A percentile compares a stretch with the other conserved stretches of the same genome.
Conservation (phyloP, 192 early-diverging fungal genomes). For the Helicostylum pulchrum region DNA sequence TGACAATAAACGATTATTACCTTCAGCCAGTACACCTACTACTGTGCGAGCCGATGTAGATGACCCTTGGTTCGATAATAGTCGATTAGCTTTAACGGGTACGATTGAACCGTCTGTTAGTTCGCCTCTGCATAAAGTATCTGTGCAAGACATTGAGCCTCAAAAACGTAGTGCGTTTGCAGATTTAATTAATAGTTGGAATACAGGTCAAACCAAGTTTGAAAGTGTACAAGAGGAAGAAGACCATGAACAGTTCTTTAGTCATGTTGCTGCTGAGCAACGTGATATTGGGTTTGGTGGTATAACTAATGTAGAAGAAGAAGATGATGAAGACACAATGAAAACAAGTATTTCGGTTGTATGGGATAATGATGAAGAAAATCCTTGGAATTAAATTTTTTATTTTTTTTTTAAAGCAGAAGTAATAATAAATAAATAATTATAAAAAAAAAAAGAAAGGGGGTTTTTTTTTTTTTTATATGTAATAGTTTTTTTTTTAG, state of each 20-base stretch:
- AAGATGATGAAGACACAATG: not conserved
- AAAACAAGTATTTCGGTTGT: not conserved
- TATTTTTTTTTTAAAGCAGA: not conserved
- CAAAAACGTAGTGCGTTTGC: conserved; percentile 28
- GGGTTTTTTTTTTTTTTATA: no score
- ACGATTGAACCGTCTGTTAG: conserved; percentile 13
- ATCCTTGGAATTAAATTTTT: conserved; percentile 19
- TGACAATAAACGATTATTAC: not conserved
- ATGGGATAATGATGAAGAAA: conserved; percentile 16
- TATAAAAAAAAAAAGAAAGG: not conserved
- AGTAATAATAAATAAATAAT: not conserved
- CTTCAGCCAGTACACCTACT: conserved; percentile 18
- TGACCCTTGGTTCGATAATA: conserved; percentile 2
- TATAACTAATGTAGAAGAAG: conserved; percentile 6
- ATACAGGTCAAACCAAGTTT: not conserved
- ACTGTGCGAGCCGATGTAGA: not conserved
- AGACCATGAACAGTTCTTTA: conserved; percentile 14
- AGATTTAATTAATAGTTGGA: conserved; percentile 31
- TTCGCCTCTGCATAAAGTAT: not conserved
- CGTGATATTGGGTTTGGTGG: conserved; percentile 31
- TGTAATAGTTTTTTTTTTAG: not conserved
- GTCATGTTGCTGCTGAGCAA: conserved; percentile 24
- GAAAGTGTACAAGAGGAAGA: not conserved
- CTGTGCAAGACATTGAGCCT: conserved; percentile 16
- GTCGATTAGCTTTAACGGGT: not conserved